Conservation (phyloP, 768 basidiomycete genomes). For the Podaxis carcinomalis region DNA sequence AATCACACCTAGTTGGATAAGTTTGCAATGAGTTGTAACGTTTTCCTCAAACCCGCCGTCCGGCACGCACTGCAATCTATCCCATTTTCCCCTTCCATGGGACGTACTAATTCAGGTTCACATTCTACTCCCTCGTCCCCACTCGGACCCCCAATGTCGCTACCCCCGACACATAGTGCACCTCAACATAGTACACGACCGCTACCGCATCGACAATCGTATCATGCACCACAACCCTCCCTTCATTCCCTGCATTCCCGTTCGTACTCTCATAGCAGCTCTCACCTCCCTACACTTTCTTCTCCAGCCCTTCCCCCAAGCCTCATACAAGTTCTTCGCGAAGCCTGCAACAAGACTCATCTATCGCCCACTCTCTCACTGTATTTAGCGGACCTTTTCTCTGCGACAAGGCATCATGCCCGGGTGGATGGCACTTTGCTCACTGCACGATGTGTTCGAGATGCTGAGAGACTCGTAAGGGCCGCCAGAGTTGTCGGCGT, state of each 20-base stretch:
- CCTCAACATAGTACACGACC: conserved; percentile 23
- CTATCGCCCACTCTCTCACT: conserved; percentile 49
- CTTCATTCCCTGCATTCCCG: conserved; percentile 16
- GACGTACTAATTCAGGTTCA: conserved; percentile 21
- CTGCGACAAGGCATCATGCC: conserved; percentile 68
- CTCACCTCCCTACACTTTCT: conserved; percentile 11
- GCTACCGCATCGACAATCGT: conserved; percentile 26
- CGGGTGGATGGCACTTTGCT: conserved; percentile 67
- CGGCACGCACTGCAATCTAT: conserved; percentile 31
- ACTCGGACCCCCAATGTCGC: conserved; percentile 17
- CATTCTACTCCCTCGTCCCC: conserved; percentile 28
- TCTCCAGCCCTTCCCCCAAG: conserved; percentile 21
- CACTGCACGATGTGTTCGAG: conserved; percentile 53
- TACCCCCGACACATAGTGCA: conserved; percentile 21
- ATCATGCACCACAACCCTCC: conserved; percentile 17
- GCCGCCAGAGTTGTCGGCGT: conserved; percentile 64
- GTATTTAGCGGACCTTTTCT: conserved; percentile 73
- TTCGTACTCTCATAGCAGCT: conserved; percentile 15
- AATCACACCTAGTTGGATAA: conserved; percentile 56
- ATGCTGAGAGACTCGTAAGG: conserved; percentile 63
- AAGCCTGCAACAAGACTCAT: conserved; percentile 31
- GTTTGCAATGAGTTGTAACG: conserved; percentile 71
- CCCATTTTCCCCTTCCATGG: conserved; percentile 19
- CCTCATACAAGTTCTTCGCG: conserved; percentile 26
- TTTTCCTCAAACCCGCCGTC: conserved; percentile 43